Base-by-base conservation (phyloP, 768 basidiomycete genomes). In the Boletellus ananas region DNA sequence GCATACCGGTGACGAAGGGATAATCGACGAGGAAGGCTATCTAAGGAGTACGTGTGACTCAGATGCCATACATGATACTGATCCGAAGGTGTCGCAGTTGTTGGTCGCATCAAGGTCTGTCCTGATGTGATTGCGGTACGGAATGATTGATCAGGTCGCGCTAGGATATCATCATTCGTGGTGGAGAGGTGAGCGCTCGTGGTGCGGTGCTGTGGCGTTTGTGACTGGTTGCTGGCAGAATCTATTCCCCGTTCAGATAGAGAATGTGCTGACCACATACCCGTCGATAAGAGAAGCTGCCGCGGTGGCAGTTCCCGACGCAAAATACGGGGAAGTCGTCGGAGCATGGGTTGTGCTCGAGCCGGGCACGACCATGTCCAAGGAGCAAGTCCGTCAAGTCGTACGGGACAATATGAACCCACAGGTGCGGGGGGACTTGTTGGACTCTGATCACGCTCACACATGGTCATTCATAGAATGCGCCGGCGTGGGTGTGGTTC, bases 401-500 rank as follows among this genome's bases (percentile, higher is more conserved):
- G 89, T 90, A 6, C 62, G 74, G 10, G 65, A 73, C 25, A 68
- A 60, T 14, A 87, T 92, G 82, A 91, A 90, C 65, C 88, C 87
- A 1, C 90, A 92, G 79, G 89, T 87, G 56, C 20, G 74, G 3
- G 48, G 31, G 6, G 4, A 3, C 18, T 20, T 31, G 8, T 12
- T 43, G 17, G 3, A 29, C 9, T 7, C 9, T 34, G 50, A 34
- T 20, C 8, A 51, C 7, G 12, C 27, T 37, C 17, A 23, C 3
- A 16, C 16, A 47, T 49, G 57, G 38, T 55, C 42, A 18, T 27
- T 1, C 31, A 5, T 58, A 91, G 88, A 89, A 87, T 64, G 79
- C 83, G 1, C 90, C 90, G 0, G 72, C 75, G 9, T 92, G 88
- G 87, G 81, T 92, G 3, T 93, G 89, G 86, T 90, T 90, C 54